Base-by-base conservation (phyloP, 768 basidiomycete genomes). In the Lactarius hengduanensis region DNA sequence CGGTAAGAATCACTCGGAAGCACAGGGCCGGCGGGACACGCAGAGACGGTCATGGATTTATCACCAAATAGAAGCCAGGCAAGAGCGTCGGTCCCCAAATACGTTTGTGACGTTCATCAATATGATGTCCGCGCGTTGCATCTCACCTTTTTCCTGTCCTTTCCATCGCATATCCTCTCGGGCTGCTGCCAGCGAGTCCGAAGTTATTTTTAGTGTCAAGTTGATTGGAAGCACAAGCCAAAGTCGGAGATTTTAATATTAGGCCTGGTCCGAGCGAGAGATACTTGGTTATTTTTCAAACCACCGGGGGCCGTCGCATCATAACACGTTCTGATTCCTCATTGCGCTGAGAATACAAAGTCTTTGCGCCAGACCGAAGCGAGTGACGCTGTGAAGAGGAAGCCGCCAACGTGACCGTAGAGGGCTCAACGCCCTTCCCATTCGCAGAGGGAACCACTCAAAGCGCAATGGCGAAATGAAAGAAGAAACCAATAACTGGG, bases 1-100 rank as follows among this genome's bases (percentile, higher is more conserved):
- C 41, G 36, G 57, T 18, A 62, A 40, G 43, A 58, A 66, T 15
- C 59, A 41, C 60, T 1, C 57, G 38, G 61, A 38, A n/a, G 22
- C 54, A 41, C 45, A 59, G 38, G 34, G 6, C 30, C 61, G 38
- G 45, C 16, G 13, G 56, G 41, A 45, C 18, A 22, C 22, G 20
- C 45, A 26, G 18, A 9, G 18, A 34, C 11, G 2, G 38, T 40
- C 57, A 40, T 40, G 15, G 22, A 26, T 16, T 38, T 15, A 41
- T 40, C 36, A 58, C 38, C 40, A 60, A 30, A 55, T 11, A 55
- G 61, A 62, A 62, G 34, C 26, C 20, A 63, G 55, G 41, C 9
- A 45, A 32, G 61, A 43, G 36, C 57, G 34, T 18, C 58, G 45
- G 30, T 55, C 64, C 38, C 22, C 26, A 26, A 13, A 59, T 45